phyloP scores from a whole-genome alignment of 768 basidiomycete genomes.

The Tricholoma bakamatsutake region DNA sequence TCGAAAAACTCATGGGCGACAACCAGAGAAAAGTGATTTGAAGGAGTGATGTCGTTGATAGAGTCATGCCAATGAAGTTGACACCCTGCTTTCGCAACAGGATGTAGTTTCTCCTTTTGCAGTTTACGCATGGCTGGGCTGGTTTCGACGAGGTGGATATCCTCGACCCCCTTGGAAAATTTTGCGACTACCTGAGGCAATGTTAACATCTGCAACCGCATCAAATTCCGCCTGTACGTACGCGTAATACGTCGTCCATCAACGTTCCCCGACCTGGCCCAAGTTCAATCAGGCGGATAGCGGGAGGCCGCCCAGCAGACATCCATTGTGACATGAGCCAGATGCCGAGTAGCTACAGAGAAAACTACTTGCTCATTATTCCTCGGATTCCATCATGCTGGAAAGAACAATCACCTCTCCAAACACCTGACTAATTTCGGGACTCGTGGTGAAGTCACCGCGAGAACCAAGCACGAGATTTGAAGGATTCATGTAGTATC shows the following conservation, averaged over 20 bases:
- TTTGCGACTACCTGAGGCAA: constrained; percentile 35
- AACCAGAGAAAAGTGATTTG: constrained; percentile 68
- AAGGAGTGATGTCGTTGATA: constrained; percentile 56
- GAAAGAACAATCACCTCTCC: constrained; percentile 68
- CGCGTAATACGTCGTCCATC: constrained; percentile 83
- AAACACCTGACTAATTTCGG: constrained; percentile 94
- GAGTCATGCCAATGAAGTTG: constrained; percentile 66
- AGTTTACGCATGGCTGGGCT: constrained; percentile 59
- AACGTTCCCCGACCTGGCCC: constrained; percentile 93
- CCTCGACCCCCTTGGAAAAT: constrained; percentile 35
- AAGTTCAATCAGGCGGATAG: constrained; percentile 78
- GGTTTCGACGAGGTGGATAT: constrained; percentile 79
- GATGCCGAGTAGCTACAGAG: constrained; percentile 69
- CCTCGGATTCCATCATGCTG: constrained; percentile 8
- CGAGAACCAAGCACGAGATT: constrained; percentile 76
- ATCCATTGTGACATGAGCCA: constrained; percentile 83
- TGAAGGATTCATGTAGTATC: constrained; percentile 81
- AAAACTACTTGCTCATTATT: constrained; percentile 33
- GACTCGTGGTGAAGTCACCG: constrained; percentile 95
- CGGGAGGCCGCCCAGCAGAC: constrained; percentile 37
- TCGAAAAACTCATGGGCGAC: constrained; percentile 98
- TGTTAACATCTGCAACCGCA: neutral
- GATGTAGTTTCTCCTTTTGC: constrained; percentile 49
- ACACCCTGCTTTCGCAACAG: constrained; percentile 26
- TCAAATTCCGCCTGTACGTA: constrained; percentile 30